Conservation (phyloP, 768 basidiomycete species). For the Paxillus involutus region DNA sequence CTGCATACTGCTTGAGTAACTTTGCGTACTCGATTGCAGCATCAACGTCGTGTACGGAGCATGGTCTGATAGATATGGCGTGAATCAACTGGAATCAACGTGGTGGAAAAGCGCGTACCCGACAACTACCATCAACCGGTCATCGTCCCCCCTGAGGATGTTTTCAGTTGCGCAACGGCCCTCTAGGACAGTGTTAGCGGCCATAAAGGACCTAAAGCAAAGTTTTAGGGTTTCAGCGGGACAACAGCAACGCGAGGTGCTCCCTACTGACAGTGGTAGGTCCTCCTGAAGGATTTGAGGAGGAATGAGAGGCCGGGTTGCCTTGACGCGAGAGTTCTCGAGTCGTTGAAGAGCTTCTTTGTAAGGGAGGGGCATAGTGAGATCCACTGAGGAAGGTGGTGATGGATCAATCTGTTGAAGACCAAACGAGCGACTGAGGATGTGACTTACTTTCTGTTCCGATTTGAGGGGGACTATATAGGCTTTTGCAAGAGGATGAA, state of each 20-base stretch:
- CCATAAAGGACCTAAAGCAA: conserved; percentile 59
- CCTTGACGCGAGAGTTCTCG: conserved; percentile 85
- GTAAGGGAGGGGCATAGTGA: conserved; percentile 70
- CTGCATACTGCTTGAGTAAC: conserved; percentile 76
- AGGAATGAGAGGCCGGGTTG: conserved; percentile 86
- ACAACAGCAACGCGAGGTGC: neutral
- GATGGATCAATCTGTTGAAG: conserved; percentile 18
- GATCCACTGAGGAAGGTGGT: conserved; percentile 32
- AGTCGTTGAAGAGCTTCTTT: conserved; percentile 77
- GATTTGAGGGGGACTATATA: conserved; percentile 13
- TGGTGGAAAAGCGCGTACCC: conserved; percentile 48
- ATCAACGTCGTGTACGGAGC: conserved; percentile 89
- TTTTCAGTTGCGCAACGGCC: conserved; percentile 78
- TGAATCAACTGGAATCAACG: conserved; percentile 9
- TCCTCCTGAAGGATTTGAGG: conserved; percentile 95
- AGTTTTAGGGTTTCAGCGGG: conserved; percentile 2
- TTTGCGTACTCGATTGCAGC: conserved; percentile 87
- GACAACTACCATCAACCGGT: conserved; percentile 89
- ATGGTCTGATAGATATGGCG: conserved; percentile 55
- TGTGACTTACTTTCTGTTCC: conserved; percentile 18
- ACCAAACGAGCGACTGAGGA: conserved; percentile 4
- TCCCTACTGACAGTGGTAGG: conserved; percentile 65
- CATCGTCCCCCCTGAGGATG: conserved; percentile 83
- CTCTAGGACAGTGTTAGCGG: conserved; percentile 87
- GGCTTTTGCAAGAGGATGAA: neutral